Conservation (phyloP, 2,329 filamentous ascomycete genomes). For the Botrytis fragariae region DNA sequence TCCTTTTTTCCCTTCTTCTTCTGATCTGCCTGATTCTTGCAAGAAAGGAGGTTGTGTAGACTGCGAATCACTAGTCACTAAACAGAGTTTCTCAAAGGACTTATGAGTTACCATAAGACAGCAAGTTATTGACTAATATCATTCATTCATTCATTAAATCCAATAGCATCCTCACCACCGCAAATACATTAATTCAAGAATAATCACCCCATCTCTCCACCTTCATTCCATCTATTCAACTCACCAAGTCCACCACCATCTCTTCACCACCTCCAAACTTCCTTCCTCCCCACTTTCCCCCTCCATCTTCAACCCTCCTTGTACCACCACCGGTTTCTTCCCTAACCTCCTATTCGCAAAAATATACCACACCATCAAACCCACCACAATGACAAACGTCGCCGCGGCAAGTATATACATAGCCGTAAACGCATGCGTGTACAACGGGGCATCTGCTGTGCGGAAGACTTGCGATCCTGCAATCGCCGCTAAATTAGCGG, state of each 20-base stretch:
- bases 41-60: not conserved
- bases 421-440: not conserved
- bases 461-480: not conserved
- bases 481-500: not conserved
- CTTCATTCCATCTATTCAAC: not conserved
- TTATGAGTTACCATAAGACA: not conserved
- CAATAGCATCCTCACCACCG: not conserved
- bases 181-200: not conserved
- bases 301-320: not conserved
- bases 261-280: not conserved
- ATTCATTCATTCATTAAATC: not conserved
- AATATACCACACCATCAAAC: not conserved
- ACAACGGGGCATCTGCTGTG: not conserved
- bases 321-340: not conserved
- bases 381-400: not conserved
- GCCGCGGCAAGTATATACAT: not conserved
- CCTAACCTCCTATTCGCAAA: not conserved
- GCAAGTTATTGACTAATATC: not conserved
- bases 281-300: not conserved
- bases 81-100: not conserved
- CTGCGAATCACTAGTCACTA: not conserved
- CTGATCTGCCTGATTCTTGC: not conserved
- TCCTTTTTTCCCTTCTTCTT: not conserved
- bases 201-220: not conserved
- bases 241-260: not conserved